Evolutionary conservation across 106 monocot genomes (phyloP), one percentile per base, ranked within the genome.

Genomic region (Platanthera zijinensis): DNA sequence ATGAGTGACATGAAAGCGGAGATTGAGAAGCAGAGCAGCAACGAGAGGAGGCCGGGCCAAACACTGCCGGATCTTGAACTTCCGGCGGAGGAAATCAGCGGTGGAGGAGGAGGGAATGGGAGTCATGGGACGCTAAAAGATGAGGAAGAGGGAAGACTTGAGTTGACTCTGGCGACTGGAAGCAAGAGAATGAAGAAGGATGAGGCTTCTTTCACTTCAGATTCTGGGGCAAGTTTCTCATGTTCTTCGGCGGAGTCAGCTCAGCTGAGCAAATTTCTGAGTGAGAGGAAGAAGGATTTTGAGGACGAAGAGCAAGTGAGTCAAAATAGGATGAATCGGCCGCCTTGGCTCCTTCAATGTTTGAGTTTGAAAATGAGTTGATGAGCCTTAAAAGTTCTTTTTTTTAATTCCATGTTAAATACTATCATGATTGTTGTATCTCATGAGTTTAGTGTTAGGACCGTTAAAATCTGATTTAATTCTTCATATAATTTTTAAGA

Each of bases 151-250:
- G 67, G 68, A n/a, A 52, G 69, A 2, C 75, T 77, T 10, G 89
- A 89, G 76, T 79, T 89, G 22, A 86, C 85, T 10, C 72, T 89
- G 51, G 89, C 84, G 18, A 84, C 67, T 5, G 89, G 89, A 71
- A 78, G 81, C 64, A 83, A 71, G 66, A 74, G 79, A 51, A 75
- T 76, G 66, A 84, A 57, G 78, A 84, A 77, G 73, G 77, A 84
- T 8, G 83, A 77, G 18, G 75, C 57, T 32, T 77, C 80, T 0
- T 51, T 83, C 49, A 80, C 74, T 71, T 84, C 84, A 4, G 86
- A 86, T 71, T 89, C 89, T 8, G 80, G 78, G 39, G 67, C 73
- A 48, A 85, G 86, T 68, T 74, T 80, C 13, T 89, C 85, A 54
- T 84, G 84, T 1, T 86, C 90, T 25, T 86, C 87, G 5, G 73